Evolutionary conservation across 176 grass and related monocot species (phyloP), one percentile per base, ranked within the genome.

Genomic region (Raddia distichophylla): DNA sequence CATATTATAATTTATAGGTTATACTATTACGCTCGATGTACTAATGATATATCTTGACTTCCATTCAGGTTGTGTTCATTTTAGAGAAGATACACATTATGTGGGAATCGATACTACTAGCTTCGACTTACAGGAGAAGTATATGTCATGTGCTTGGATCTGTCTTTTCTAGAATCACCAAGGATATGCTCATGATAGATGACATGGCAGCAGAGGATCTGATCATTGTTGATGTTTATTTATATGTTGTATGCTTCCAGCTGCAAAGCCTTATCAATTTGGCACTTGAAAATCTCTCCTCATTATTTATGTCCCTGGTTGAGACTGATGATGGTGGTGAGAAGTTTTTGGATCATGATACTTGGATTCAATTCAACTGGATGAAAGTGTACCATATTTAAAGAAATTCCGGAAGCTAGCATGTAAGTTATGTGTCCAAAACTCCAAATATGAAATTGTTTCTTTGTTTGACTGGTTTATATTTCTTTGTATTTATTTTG

Each of bases 241-340:
- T 75, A 87, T 55, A 46, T 83, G 33, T 75, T 60, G 18, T 72
- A 79, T 81, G 27, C 32, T 91, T 90, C 37, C 90, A 98, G 95
- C 83, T 98, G 37, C 95, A 98, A 95, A 78, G 86, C 20, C 88
- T 94, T 77, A 90, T 98, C 67, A 92, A 98, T 80, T 93, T 98
- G 90, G 85, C 71, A 55, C 75, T 98, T 20, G 90, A 98, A 87
- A 98, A 95, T 67, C 87, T 98, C 59, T 87, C 88, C 32, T 86
- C 90, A 6, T 86, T 98, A 47, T 93, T 93, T 75, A 61, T 86
- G 78, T 98, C 95, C 74, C 71, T 95, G 74, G 82, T 87, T 74
- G 64, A 82, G 78, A 76, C 86, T 7, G 67, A 74, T 37, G 83
- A 78, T 65, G 83, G 58, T 71, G 86, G 57, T 16, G 17, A 75